phyloP scores from a whole-genome alignment of 1,284 basidiomycete genomes.

The Paramarasmius palmivorus region DNA sequence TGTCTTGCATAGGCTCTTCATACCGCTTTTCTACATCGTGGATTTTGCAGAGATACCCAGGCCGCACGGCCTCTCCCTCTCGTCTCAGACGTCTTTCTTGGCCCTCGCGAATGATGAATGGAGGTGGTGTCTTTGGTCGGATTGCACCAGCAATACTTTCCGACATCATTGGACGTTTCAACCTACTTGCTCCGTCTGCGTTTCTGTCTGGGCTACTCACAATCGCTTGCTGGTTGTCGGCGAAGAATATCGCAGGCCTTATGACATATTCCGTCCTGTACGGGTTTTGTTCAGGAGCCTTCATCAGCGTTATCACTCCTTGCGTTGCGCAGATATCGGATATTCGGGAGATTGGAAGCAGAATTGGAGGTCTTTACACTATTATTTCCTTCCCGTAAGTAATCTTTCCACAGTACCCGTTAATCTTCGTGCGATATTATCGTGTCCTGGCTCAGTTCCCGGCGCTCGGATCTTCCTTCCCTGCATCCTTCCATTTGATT shows the following conservation, averaged over 20 bases:
- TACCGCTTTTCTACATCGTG: conserved; percentile 65
- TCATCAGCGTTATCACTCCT: conserved; percentile 61
- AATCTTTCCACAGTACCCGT: not conserved
- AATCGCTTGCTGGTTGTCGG: conserved; percentile 57
- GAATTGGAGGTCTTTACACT: conserved; percentile 62
- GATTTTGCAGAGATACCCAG: conserved; percentile 45
- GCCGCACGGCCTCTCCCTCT: conserved; percentile 21
- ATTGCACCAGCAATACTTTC: conserved; percentile 61
- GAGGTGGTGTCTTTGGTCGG: conserved; percentile 61
- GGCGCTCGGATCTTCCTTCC: not conserved
- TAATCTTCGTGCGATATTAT: not conserved
- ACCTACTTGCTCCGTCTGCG: conserved; percentile 59
- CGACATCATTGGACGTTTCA: conserved; percentile 62
- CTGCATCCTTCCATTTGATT: not conserved
- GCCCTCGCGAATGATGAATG: conserved; percentile 66
- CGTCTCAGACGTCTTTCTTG: conserved; percentile 43
- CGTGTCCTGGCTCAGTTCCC: not conserved
- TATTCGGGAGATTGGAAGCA: conserved; percentile 52
- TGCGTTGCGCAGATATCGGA: conserved; percentile 66
- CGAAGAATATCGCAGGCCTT: conserved; percentile 39
- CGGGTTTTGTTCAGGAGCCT: conserved; percentile 58
- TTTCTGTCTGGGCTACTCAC: conserved; percentile 60
- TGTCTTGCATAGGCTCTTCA: conserved; percentile 49
- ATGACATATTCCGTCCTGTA: conserved; percentile 56
- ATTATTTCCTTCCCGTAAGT: conserved; percentile 69